phyloP scores from a whole-genome alignment of 129 eudicot genomes.

The Cynara cardunculus region DNA sequence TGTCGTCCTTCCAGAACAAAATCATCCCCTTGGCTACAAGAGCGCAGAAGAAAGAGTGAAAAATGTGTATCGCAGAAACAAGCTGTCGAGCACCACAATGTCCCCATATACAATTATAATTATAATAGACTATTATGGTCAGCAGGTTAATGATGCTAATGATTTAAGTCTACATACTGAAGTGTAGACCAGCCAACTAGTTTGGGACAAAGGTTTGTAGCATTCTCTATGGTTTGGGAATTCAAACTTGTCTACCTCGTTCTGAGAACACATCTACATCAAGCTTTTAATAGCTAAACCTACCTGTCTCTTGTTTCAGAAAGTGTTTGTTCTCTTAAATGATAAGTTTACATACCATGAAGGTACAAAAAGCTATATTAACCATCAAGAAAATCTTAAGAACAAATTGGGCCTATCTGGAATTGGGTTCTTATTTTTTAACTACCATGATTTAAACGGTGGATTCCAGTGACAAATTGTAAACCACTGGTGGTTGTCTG shows the following conservation, averaged over 20 bases:
- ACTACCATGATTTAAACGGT: not conserved
- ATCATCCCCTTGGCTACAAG: conserved; percentile 60
- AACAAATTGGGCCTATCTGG: not conserved
- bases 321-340: not conserved
- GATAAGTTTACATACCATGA: not conserved
- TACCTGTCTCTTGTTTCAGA: not conserved
- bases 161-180: not conserved
- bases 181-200: not conserved
- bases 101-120: not conserved
- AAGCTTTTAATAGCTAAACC: not conserved
- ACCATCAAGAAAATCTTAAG: not conserved
- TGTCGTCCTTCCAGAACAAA: conserved; percentile 86
- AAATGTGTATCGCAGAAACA: conserved; percentile 1
- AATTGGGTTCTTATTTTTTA: not conserved
- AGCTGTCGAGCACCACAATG: not conserved
- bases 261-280: not conserved
- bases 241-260: not conserved
- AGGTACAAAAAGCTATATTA: not conserved
- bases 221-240: not conserved
- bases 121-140: not conserved
- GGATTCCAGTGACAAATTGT: not conserved
- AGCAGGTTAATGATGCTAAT: not conserved
- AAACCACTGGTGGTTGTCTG: not conserved
- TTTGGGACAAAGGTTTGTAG: not conserved
- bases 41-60: conserved; percentile 17